Evolutionary conservation across 768 basidiomycete genomes (phyloP).

Genomic region (Pisolithus sp.): DNA sequence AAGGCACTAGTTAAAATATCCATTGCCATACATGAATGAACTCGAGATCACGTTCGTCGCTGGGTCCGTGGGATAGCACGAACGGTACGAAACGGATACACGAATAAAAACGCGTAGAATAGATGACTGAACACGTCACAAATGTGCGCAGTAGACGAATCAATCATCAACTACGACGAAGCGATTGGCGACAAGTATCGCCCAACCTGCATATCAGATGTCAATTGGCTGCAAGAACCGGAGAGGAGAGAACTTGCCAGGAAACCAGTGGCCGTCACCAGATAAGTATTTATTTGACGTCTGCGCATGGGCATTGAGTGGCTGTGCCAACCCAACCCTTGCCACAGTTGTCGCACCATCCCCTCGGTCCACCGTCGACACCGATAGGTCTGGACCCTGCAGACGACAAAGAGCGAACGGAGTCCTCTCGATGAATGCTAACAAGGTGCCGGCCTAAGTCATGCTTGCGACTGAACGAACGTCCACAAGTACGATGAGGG

Average conservation of each 20-base stretch:
- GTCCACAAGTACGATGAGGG: constrained; percentile 76
- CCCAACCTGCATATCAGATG: constrained; percentile 16
- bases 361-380: constrained; percentile 54
- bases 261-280: constrained; percentile 15
- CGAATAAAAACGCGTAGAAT: constrained; percentile 37
- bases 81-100: constrained; percentile 66
- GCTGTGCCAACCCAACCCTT: constrained; percentile 56
- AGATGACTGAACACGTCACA: constrained; percentile 26
- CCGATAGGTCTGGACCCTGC: constrained; percentile 49
- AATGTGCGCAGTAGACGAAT: constrained; percentile 28
- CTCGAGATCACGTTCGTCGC: constrained; percentile 63
- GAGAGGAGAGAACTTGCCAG: not conserved
- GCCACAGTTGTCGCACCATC: constrained; percentile 73
- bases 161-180: constrained; percentile 35
- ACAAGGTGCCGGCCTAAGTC: constrained; percentile 87
- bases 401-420: constrained; percentile 37
- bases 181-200: constrained; percentile 32
- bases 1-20: not conserved
- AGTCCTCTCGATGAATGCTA: constrained; percentile 75
- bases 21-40: constrained; percentile 27
- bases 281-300: constrained; percentile 46
- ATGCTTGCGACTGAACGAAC: constrained; percentile 92
- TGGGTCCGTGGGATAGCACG: constrained; percentile 44
- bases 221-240: not conserved
- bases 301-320: constrained; percentile 53